A percentile compares a stretch with the other conserved stretches of the same genome.
phyloP scores from a whole-genome alignment of 768 basidiomycete species.

The Pleurotus pulmonarius region DNA sequence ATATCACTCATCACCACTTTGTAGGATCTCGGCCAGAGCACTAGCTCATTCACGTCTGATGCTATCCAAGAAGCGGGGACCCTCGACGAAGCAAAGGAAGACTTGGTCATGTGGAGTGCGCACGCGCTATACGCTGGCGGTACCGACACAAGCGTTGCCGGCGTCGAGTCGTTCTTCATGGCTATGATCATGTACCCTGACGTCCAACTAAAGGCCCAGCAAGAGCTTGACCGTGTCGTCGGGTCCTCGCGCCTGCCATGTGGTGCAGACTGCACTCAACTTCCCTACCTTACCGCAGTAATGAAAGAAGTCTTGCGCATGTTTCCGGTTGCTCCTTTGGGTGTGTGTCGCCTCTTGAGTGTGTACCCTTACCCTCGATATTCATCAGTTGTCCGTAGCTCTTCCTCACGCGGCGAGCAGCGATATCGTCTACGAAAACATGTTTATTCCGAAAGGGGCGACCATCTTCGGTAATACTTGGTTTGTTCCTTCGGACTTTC shows the following conservation, averaged over 20 bases:
- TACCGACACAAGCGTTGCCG: conserved; percentile 8
- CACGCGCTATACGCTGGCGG: conserved; percentile 1
- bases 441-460: conserved; percentile 21
- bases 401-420: conserved; percentile 10
- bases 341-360: background rate
- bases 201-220: conserved; percentile 12
- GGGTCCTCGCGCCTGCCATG: conserved; percentile 4
- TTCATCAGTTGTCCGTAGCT: background rate
- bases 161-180: conserved; percentile 6
- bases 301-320: conserved; percentile 10
- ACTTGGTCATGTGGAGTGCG: background rate
- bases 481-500: background rate
- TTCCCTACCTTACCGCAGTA: conserved; percentile 13
- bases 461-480: background rate
- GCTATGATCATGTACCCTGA: conserved; percentile 10
- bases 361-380: background rate
- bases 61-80: background rate
- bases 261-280: conserved; percentile 1
- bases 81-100: background rate
- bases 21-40: background rate
- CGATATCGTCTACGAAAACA: conserved; percentile 25
- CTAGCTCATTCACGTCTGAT: background rate
- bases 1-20: background rate
- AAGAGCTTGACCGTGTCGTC: conserved; percentile 18
- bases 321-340: conserved; percentile 7